These are phyloP conservation scores for Venturiaceae sp. DNA, from an alignment of 2,329 filamentous ascomycete genomes.

Conservation along the genomic window DNA sequence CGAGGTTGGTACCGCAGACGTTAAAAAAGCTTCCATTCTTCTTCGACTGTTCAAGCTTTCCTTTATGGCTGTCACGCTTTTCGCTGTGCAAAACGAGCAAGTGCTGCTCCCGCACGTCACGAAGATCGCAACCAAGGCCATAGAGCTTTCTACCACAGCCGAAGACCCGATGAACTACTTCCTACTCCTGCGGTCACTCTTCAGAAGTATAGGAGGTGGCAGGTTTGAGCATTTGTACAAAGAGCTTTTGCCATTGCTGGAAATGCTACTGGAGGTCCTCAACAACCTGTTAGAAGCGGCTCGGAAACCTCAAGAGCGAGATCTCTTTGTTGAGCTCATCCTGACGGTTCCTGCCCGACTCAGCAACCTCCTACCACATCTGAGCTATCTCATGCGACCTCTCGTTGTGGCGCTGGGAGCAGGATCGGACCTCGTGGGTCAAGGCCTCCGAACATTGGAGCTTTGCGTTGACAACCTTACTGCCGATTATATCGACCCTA, in stretches of 20 bases:
- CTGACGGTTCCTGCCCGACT: conserved; percentile 90
- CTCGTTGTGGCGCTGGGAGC: conserved; percentile 91
- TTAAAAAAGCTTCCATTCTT: conserved; percentile 86
- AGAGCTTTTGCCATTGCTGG: conserved; percentile 87
- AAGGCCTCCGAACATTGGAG: conserved; percentile 86
- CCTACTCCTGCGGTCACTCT: conserved; percentile 79
- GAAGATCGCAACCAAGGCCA: conserved; percentile 94
- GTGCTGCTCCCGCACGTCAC: conserved; percentile 92
- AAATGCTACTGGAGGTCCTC: conserved; percentile 95
- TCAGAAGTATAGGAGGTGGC: conserved; percentile 91
- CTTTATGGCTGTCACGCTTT: conserved; percentile 98
- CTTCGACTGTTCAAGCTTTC: conserved; percentile 93
- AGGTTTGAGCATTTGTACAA: conserved; percentile 98
- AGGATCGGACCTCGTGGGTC: conserved; percentile 86
- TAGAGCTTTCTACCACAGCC: conserved; percentile 88
- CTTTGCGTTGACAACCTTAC: conserved; percentile 97
- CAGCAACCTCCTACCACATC: conserved; percentile 87
- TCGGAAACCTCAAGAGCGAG: conserved; percentile 79
- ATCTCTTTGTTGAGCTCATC: conserved; percentile 94
- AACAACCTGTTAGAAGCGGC: conserved; percentile 91
- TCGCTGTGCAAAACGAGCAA: conserved; percentile 89
- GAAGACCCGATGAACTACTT: conserved; percentile 99
- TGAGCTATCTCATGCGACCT: conserved; percentile 94
- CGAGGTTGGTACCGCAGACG: conserved; percentile 84
- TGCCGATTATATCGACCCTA: conserved; percentile 93